Conservation (phyloP, 2,329 filamentous ascomycete species). For the Talaromyces sp. region DNA sequence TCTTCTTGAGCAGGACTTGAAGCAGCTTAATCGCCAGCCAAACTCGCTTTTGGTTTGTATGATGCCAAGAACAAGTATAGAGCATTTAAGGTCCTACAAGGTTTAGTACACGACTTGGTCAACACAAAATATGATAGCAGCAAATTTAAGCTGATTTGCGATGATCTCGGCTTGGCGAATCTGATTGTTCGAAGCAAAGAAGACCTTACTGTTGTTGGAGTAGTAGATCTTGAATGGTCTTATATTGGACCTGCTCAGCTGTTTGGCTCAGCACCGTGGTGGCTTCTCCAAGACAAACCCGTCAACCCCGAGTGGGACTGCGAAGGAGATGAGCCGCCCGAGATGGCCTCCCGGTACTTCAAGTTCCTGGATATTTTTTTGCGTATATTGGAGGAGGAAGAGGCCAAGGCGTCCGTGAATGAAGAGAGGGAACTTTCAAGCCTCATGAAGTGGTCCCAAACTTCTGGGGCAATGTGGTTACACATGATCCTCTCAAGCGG, state of each 20-base stretch:
- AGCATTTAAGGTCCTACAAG: neutral
- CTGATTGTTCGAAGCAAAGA: conserved; percentile 30
- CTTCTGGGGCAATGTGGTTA: conserved; percentile 33
- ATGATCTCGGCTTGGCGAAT: conserved; percentile 35
- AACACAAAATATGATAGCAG: conserved; percentile 21
- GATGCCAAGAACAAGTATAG: conserved; percentile 2
- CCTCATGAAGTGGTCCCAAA: conserved; percentile 30
- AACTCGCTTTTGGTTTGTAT: conserved; percentile 2
- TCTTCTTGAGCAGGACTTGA: neutral
- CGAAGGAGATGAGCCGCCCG: conserved; percentile 3
- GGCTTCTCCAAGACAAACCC: conserved; percentile 31
- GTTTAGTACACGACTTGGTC: neutral
- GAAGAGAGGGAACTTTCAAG: conserved; percentile 18
- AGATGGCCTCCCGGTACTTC: neutral
- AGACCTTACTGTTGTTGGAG: conserved; percentile 31
- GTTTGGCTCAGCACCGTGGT: conserved; percentile 34
- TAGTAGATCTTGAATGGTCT: conserved; percentile 36
- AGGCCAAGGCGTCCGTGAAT: neutral
- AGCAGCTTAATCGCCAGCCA: conserved; percentile 1
- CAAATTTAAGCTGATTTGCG: conserved; percentile 35
- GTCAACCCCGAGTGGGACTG: conserved; percentile 25
- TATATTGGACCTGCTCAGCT: conserved; percentile 35
- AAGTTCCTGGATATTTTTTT: conserved; percentile 1
- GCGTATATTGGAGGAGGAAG: conserved; percentile 2
- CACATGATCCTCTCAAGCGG: conserved; percentile 31